Percentiles rank a stretch among this genome's conserved stretches.
These are phyloP conservation scores for Sporothrix phasma DNA, from an alignment of 2,329 filamentous ascomycete species.

Conservation along the genomic window DNA sequence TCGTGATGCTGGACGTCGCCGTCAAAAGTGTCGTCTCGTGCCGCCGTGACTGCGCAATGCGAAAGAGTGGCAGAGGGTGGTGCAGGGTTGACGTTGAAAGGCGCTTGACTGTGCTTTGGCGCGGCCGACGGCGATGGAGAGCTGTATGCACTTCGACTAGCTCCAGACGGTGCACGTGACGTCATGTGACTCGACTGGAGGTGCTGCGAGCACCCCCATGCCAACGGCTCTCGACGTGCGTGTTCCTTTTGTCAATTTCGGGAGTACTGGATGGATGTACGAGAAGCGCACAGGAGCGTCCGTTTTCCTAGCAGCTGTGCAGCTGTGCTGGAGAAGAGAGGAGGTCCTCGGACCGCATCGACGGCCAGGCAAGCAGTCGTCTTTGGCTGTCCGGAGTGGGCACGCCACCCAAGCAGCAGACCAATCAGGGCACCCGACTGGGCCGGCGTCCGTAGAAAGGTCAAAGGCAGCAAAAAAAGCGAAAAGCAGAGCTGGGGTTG, in stretches of 20 bases:
- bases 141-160: conserved; percentile 3
- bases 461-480: conserved; percentile 12
- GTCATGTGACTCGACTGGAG: neutral
- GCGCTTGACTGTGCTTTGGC: neutral
- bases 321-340: no score
- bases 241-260: no score
- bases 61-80: neutral
- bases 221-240: neutral
- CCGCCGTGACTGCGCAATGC: neutral
- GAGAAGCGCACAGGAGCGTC: no score
- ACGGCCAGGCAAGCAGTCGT: conserved; percentile 4
- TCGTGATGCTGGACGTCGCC: no score
- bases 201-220: neutral
- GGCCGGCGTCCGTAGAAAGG: conserved; percentile 10
- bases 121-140: neutral
- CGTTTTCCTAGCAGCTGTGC: no score
- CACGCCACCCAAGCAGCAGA: neutral
- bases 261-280: no score
- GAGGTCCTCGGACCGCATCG: no score
- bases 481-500: neutral
- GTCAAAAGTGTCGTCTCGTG: no score
- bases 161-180: neutral
- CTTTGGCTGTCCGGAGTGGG: neutral
- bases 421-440: neutral
- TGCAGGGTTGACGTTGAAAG: neutral